Evolutionary conservation across 78 protist genomes (phyloP), one percentile per base, ranked within the genome.

Genomic region (Pelomyxa schiedti): DNA sequence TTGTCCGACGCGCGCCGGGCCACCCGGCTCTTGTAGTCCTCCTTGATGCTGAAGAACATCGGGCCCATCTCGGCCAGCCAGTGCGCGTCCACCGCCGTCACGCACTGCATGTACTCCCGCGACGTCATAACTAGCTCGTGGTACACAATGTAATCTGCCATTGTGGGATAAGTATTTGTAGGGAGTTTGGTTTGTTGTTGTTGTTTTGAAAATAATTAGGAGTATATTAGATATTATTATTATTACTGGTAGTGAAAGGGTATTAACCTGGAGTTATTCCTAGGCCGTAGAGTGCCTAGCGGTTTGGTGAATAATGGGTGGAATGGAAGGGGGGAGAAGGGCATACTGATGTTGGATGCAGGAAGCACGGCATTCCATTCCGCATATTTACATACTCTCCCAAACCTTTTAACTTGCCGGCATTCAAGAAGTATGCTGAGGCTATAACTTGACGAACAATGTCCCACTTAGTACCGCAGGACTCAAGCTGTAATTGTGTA

Each of bases 271-370:
- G 97, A 1, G 93, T 85, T 75, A 42, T 68, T 52, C 97, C 97
- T 26, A 84, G 66, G 36, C 93, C 94, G 78, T 71, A 90, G 58
- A 95, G 87, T 2, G 98, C 88, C 16, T 84, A 66, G n/a, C n/a
- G n/a, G n/a, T n/a, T n/a, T n/a, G n/a, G n/a, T n/a, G n/a, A n/a
- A n/a, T n/a, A n/a, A n/a, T n/a, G n/a, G n/a, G n/a, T n/a, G n/a
- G n/a, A n/a, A n/a, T n/a, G n/a, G n/a, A n/a, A n/a, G n/a, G n/a
- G n/a, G n/a, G n/a, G n/a, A n/a, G n/a, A n/a, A n/a, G n/a, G n/a
- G n/a, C n/a, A n/a, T n/a, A n/a, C n/a, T n/a, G n/a, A n/a, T 3
- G 97, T 89, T 16, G 99, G 99, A 75, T 97, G 99, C 65, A 98
- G 89, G 53, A 81, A 78, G 68, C 95, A 90, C 16, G 96, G 92